phyloP scores from a whole-genome alignment of 768 basidiomycete genomes.

The Trametes maxima region DNA sequence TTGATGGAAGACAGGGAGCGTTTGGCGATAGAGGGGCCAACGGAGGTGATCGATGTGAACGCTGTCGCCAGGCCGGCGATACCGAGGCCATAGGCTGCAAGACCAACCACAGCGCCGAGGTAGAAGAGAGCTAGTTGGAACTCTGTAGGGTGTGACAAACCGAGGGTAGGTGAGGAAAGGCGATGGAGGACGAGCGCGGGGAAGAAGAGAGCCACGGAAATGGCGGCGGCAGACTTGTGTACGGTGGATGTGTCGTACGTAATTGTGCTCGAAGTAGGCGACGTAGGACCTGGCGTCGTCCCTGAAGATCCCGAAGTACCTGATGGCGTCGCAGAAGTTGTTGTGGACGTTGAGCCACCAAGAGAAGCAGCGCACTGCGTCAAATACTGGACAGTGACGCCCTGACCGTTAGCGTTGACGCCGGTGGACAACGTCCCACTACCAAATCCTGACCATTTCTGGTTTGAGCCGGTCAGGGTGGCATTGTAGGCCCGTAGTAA shows the following conservation, averaged over 20 bases:
- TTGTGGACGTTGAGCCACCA: not conserved
- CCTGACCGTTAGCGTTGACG: conserved; percentile 63
- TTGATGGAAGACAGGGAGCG: conserved; percentile 36
- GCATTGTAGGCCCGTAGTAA: conserved; percentile 72
- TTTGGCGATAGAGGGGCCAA: conserved; percentile 30
- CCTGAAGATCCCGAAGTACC: not conserved
- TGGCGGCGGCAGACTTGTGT: conserved; percentile 51
- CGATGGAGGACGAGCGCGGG: conserved; percentile 46
- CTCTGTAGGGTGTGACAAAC: conserved; percentile 26
- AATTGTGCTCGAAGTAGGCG: conserved; percentile 9
- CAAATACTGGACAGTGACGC: conserved; percentile 64
- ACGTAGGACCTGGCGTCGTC: conserved; percentile 1
- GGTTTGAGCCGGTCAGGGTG: conserved; percentile 54
- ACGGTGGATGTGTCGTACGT: conserved; percentile 44
- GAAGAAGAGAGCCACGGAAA: conserved; percentile 50
- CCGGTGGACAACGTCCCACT: conserved; percentile 65
- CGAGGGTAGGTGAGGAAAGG: conserved; percentile 42
- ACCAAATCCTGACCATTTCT: conserved; percentile 66
- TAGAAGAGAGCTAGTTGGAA: conserved; percentile 33
- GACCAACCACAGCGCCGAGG: conserved; percentile 40
- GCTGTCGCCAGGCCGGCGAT: conserved; percentile 62
- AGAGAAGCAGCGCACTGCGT: conserved; percentile 57
- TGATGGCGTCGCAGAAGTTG: not conserved
- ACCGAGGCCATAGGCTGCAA: conserved; percentile 60
- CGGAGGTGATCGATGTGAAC: conserved; percentile 55